phyloP scores from a whole-genome alignment of 768 basidiomycete genomes.

The Gymnopilus dilepis region DNA sequence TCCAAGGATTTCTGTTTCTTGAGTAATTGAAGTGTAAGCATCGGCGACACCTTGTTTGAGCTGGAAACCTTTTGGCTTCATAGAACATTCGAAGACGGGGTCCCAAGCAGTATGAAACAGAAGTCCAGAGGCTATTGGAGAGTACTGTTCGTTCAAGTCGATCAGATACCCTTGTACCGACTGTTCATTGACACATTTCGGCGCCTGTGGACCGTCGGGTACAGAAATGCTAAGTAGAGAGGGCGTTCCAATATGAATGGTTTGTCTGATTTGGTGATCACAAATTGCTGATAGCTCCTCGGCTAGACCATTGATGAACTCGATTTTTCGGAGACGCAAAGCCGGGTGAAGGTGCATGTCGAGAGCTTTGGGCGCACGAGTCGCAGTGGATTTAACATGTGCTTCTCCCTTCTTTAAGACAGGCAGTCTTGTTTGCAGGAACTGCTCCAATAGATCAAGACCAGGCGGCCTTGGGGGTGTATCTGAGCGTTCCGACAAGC shows the following conservation, averaged over 20 bases:
- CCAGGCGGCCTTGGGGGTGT: too few species aligned
- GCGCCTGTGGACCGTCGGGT: background rate
- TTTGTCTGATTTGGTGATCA: too few species aligned
- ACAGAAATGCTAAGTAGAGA: background rate
- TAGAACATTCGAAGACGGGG: too few species aligned
- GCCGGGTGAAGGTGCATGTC: constrained; percentile 1
- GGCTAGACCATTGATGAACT: background rate
- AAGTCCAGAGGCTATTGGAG: too few species aligned
- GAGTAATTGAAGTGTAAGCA: background rate
- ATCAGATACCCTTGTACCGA: too few species aligned
- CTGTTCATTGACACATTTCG: background rate
- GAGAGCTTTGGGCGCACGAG: background rate
- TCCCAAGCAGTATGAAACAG: too few species aligned
- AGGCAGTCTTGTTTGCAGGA: too few species aligned
- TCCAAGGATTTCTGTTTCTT: background rate
- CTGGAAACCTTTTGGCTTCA: too few species aligned
- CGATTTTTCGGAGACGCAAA: background rate
- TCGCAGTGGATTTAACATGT: background rate
- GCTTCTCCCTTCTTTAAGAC: background rate
- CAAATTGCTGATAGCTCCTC: background rate
- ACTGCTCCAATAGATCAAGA: too few species aligned
- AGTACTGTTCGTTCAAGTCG: too few species aligned
- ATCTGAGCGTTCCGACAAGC: too few species aligned
- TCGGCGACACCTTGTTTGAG: too few species aligned
- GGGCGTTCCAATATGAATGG: background rate